Evolutionary conservation across 441 rosid species (phyloP), one percentile per base, ranked within the genome.

Genomic region (Syzygium malaccense): DNA sequence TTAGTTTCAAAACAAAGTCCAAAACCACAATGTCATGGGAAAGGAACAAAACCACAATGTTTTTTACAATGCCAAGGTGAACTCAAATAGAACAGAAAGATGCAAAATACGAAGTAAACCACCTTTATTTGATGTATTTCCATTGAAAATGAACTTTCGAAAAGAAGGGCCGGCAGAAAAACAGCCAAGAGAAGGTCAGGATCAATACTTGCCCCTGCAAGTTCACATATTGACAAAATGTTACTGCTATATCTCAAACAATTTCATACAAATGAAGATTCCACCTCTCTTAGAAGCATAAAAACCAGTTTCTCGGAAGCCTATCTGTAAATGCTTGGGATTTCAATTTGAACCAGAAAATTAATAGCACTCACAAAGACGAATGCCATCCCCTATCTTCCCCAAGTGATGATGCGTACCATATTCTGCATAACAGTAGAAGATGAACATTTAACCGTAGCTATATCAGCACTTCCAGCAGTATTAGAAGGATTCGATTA

Each of bases 81-180:
- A 71, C 83, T 37, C 41, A 55, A 85, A 84, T 19, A 55, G 64
- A 84, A 57, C 37, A 85, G 83, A 88, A 56, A 79, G 54, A 88
- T 53, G 60, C 86, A 85, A 57, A 85, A 85, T 30, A 30, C 32
- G 4, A 90, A 85, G 79, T 55, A 89, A 90, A 98, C 99, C 99
- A 98, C 99, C 99, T 96, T 98, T 88, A 96, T 96, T 91, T 98
- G 99, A 93, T 98, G 99, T 80, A 95, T 90, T 86, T 98, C 97
- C 99, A 96, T 96, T 14, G 98, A 93, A 91, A 96, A 96, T 49
- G 99, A 96, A 92, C 98, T 98, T 94, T 98, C 99, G 30, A 96
- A 98, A 88, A 98, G 98, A 91, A 98, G 98, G 60, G 98, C 97
- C 58, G 99, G 99, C 91, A 98, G 98, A 88, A 96, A 98, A 87